Conservation (phyloP, 2,329 filamentous ascomycete species). For the Tolypocladium endophyticum region DNA sequence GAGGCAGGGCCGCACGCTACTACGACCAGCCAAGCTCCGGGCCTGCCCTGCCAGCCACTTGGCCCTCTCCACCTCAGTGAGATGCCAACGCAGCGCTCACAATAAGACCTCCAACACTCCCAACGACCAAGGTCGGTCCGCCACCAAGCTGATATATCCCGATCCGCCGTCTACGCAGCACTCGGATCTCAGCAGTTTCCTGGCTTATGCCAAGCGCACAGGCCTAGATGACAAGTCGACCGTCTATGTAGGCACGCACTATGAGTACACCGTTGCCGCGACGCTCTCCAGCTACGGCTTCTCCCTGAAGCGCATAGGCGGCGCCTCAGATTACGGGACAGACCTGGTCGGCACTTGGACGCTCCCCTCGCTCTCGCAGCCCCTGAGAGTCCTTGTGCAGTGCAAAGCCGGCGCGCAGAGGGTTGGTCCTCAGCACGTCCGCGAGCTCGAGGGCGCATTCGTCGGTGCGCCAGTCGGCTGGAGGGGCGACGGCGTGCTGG, state of each 20-base stretch:
- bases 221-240: slow-evolving; percentile 45
- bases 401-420: slow-evolving; percentile 54
- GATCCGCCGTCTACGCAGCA: slow-evolving; percentile 41
- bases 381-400: slow-evolving; percentile 45
- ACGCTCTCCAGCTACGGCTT: slow-evolving; percentile 53
- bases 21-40: neutral
- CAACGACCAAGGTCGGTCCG: neutral
- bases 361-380: slow-evolving; percentile 27
- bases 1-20: neutral
- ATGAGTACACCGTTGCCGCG: slow-evolving; percentile 58
- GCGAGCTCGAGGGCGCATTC: slow-evolving; percentile 76
- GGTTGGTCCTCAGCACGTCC: slow-evolving; percentile 47
- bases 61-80: neutral
- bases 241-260: slow-evolving; percentile 62
- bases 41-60: neutral
- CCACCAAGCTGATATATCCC: slow-evolving; percentile 25
- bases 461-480: slow-evolving; percentile 63
- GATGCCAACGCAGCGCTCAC: neutral
- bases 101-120: neutral
- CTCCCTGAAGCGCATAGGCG: slow-evolving; percentile 53
- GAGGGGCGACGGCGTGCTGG: slow-evolving; percentile 55
- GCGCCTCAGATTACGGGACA: slow-evolving; percentile 58
- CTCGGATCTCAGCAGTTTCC: slow-evolving; percentile 52
- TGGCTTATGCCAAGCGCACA: slow-evolving; percentile 48
- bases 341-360: slow-evolving; percentile 65